A percentile compares a stretch with the other conserved stretches of the same genome.
phyloP scores from a whole-genome alignment of 2,329 filamentous ascomycete species.

The Colletotrichum higginsianum region DNA sequence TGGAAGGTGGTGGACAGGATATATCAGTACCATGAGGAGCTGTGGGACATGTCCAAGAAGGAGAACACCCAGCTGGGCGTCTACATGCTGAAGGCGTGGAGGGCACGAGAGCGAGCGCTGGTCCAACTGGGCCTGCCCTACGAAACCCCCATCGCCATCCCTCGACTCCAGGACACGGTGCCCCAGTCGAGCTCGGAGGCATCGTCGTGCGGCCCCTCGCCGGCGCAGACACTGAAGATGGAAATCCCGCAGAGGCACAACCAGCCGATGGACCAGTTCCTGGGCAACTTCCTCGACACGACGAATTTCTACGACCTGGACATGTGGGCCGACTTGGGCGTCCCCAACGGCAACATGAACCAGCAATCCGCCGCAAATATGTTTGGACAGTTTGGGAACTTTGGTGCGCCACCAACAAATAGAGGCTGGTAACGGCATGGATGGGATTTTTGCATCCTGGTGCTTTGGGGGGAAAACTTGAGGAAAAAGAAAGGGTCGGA shows the following conservation, averaged over 20 bases:
- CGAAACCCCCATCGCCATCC: slow-evolving; percentile 62
- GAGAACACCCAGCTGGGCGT: slow-evolving; percentile 61
- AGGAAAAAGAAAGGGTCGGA: not conserved
- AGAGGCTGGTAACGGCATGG: slow-evolving; percentile 36
- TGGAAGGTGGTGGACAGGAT: slow-evolving; percentile 64
- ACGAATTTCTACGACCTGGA: slow-evolving; percentile 61
- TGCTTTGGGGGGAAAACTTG: not conserved
- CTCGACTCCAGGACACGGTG: slow-evolving; percentile 59
- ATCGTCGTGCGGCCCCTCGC: slow-evolving; percentile 48
- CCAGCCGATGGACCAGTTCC: slow-evolving; percentile 58
- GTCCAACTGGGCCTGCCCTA: slow-evolving; percentile 54
- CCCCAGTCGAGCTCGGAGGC: slow-evolving; percentile 55
- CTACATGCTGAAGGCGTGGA: slow-evolving; percentile 68
- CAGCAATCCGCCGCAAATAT: slow-evolving; percentile 37
- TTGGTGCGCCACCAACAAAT: slow-evolving; percentile 37
- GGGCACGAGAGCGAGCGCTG: slow-evolving; percentile 61
- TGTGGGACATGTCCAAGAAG: slow-evolving; percentile 65
- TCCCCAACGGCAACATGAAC: slow-evolving; percentile 32
- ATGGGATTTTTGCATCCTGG: not conserved
- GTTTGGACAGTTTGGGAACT: slow-evolving; percentile 42
- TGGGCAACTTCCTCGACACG: slow-evolving; percentile 61
- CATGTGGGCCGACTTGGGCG: slow-evolving; percentile 54
- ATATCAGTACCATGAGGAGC: slow-evolving; percentile 65
- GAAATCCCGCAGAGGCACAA: slow-evolving; percentile 45
- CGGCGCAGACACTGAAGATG: slow-evolving; percentile 47